These are phyloP conservation scores for Basipetospora chlamydospora DNA, from an alignment of 2,329 filamentous ascomycete genomes.

Conservation along the genomic window DNA sequence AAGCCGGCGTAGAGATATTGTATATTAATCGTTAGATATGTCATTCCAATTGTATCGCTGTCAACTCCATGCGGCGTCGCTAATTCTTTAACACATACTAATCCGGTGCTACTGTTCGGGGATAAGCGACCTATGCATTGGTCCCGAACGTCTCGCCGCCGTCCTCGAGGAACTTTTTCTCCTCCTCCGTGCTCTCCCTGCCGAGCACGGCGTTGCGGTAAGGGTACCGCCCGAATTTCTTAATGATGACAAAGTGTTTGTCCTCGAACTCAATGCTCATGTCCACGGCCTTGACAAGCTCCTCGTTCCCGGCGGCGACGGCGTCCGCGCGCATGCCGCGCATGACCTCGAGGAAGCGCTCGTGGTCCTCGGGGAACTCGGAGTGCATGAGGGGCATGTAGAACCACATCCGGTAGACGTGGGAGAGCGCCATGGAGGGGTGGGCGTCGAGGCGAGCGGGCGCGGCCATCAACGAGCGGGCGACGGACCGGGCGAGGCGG, in stretches of 20 bases:
- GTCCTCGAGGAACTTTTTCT: conserved; percentile 32
- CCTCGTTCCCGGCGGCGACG: conserved; percentile 13
- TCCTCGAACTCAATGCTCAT: conserved; percentile 20
- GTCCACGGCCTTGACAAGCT: conserved; percentile 12
- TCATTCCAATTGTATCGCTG: background rate
- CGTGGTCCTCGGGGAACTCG: conserved; percentile 31
- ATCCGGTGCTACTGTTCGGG: too few species aligned
- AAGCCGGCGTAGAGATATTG: too few species aligned
- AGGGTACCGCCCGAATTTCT: conserved; percentile 42
- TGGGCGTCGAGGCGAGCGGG: conserved; percentile 1
- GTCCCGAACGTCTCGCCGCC: conserved; percentile 24
- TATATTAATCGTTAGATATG: background rate
- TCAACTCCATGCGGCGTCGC: too few species aligned
- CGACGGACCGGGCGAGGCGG: conserved; percentile 31
- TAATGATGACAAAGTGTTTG: conserved; percentile 34
- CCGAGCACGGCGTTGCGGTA: conserved; percentile 39
- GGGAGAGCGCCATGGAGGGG: conserved; percentile 16
- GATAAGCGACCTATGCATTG: too few species aligned
- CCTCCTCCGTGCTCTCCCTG: conserved; percentile 31
- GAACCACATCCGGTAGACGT: conserved; percentile 37
- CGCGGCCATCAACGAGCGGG: conserved; percentile 15
- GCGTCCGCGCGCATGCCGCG: conserved; percentile 18
- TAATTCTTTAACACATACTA: too few species aligned
- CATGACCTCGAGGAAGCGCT: conserved; percentile 18
- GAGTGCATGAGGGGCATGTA: conserved; percentile 46